phyloP scores from a whole-genome alignment of 2,329 filamentous ascomycete species.

The Cordyceps javanica region DNA sequence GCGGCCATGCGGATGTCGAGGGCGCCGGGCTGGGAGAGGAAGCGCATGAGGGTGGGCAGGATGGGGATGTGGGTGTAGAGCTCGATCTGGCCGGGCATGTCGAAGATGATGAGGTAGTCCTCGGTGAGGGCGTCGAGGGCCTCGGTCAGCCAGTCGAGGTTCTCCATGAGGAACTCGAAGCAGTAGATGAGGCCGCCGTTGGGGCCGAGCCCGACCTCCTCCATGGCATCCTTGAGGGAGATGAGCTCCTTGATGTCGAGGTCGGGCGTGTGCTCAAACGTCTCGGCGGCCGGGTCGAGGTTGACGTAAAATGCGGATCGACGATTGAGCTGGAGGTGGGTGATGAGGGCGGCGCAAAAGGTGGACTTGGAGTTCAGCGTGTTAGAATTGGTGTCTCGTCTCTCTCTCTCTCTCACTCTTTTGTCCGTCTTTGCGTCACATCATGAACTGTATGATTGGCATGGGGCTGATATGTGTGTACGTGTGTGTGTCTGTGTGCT shows the following conservation, averaged over 20 bases:
- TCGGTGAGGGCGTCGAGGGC: slow-evolving; percentile 81
- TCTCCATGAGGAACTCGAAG: slow-evolving; percentile 92
- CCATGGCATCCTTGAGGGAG: slow-evolving; percentile 92
- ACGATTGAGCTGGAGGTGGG: slow-evolving; percentile 82
- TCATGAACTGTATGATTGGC: too few relatives aligned
- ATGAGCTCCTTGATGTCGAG: slow-evolving; percentile 95
- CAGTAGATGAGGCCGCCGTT: slow-evolving; percentile 94
- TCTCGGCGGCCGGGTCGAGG: slow-evolving; percentile 91
- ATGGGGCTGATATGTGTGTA: too few relatives aligned
- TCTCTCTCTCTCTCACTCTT: too few relatives aligned
- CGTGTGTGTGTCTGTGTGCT: too few relatives aligned
- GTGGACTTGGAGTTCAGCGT: slow-evolving; percentile 60
- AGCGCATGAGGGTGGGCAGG: slow-evolving; percentile 74
- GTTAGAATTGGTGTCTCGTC: background rate
- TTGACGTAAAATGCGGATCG: slow-evolving; percentile 98
- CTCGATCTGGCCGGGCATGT: slow-evolving; percentile 98
- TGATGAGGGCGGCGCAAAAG: slow-evolving; percentile 89
- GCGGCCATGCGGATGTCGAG: slow-evolving; percentile 90
- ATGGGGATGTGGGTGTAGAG: slow-evolving; percentile 96
- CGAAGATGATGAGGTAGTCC: slow-evolving; percentile 94
- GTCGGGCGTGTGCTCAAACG: slow-evolving; percentile 85
- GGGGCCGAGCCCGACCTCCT: slow-evolving; percentile 82
- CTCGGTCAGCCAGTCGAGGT: slow-evolving; percentile 85
- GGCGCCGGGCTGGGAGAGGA: slow-evolving; percentile 69
- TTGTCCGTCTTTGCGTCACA: background rate